Conservation (phyloP, 495 filamentous ascomycete genomes). For the Daldinia concentrica region DNA sequence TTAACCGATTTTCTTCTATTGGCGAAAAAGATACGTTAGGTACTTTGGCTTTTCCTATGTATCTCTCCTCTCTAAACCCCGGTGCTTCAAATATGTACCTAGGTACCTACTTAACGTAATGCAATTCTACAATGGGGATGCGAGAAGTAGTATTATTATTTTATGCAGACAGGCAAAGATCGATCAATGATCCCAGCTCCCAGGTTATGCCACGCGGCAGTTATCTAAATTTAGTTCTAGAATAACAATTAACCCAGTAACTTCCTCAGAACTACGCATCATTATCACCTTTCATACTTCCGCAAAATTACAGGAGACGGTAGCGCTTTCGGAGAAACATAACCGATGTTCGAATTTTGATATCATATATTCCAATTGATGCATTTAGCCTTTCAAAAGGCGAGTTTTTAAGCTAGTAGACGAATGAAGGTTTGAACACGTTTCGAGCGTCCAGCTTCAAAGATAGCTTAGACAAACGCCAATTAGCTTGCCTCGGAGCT, state of each 20-base stretch:
- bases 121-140: background rate
- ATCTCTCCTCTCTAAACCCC: no score
- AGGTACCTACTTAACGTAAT: background rate
- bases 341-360: background rate
- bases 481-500: background rate
- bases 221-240: constrained; percentile 28
- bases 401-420: background rate
- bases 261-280: background rate
- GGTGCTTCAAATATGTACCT: no score
- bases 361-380: background rate
- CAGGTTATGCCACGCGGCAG: constrained; percentile 29
- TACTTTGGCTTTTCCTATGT: background rate
- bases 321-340: background rate
- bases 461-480: constrained; percentile 6
- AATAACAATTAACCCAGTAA: constrained; percentile 1
- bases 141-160: background rate
- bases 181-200: background rate
- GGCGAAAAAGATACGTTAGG: background rate
- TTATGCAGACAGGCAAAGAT: background rate
- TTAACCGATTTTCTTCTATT: constrained; percentile 15
- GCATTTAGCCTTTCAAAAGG: background rate
- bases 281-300: background rate
- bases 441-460: constrained; percentile 1
- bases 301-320: background rate
- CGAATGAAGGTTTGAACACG: constrained; percentile 14